Conservation (phyloP, 2,329 filamentous ascomycete species). For the Leptosphaerulina australis region DNA sequence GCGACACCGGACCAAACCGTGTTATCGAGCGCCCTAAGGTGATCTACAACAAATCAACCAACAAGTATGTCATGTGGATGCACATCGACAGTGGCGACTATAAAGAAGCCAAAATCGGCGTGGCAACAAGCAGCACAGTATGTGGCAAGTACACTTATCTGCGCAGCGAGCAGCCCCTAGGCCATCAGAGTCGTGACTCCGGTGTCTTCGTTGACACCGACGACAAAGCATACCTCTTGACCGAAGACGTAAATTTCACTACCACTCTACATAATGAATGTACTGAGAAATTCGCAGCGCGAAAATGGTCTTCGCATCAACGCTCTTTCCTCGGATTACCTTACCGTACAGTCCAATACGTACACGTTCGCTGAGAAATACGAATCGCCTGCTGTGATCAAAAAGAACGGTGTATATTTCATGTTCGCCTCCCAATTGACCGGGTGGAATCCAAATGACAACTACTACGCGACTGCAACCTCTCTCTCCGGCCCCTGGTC, state of each 20-base stretch:
- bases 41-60: conserved; percentile 68
- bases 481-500: conserved; percentile 67
- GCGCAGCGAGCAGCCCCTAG: conserved; percentile 55
- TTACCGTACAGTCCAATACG: conserved; percentile 55
- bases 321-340: conserved; percentile 62
- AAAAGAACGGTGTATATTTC: conserved; percentile 65
- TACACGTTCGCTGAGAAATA: conserved; percentile 62
- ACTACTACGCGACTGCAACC: conserved; percentile 65
- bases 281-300: conserved; percentile 49
- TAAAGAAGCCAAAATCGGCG: conserved; percentile 67
- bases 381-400: conserved; percentile 68
- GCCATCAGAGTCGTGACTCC: conserved; percentile 62
- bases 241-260: conserved; percentile 60
- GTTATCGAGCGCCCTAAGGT: conserved; percentile 73
- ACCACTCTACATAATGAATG: background rate
- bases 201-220: conserved; percentile 68
- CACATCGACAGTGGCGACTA: conserved; percentile 69
- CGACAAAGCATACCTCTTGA: conserved; percentile 65
- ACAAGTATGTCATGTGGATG: conserved; percentile 71
- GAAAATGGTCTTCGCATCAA: conserved; percentile 64
- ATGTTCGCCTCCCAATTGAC: conserved; percentile 63
- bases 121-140: conserved; percentile 64
- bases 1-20: conserved; percentile 65
- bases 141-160: conserved; percentile 65
- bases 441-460: conserved; percentile 67